Evolutionary conservation across 305 asterid genomes (phyloP).

Genomic region (Solanum aculeatissimum): DNA sequence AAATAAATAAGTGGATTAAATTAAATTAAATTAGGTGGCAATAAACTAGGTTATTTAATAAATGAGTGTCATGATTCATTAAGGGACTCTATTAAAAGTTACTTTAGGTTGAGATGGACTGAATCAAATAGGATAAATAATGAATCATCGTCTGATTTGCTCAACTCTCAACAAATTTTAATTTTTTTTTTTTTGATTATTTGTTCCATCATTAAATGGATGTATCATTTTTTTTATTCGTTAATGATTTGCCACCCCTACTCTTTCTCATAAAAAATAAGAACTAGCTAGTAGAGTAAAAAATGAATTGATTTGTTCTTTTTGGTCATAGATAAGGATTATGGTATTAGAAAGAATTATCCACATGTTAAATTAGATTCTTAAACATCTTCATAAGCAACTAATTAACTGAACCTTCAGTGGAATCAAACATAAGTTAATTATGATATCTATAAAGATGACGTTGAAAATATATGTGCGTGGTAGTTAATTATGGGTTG

Average conservation of each 20-base stretch:
- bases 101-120: background rate
- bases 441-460: conserved; percentile 13
- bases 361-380: conserved; percentile 11
- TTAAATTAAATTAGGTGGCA: background rate
- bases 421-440: conserved; percentile 8
- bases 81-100: background rate
- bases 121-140: background rate
- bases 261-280: background rate
- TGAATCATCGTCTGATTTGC: background rate
- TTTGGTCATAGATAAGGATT: background rate
- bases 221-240: background rate
- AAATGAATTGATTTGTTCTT: background rate
- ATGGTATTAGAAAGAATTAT: conserved; percentile 7
- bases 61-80: background rate
- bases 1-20: too few relatives aligned
- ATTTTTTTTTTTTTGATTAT: background rate
- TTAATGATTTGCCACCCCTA: background rate
- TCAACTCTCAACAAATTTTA: background rate
- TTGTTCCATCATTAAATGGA: background rate
- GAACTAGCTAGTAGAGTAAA: background rate
- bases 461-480: conserved; percentile 13
- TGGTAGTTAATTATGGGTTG: background rate
- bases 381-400: conserved; percentile 1
- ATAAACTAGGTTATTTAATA: background rate
- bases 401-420: conserved; percentile 8